Base-by-base conservation (phyloP, 2,329 filamentous ascomycete genomes). In the Parastagonospora nodorum region DNA sequence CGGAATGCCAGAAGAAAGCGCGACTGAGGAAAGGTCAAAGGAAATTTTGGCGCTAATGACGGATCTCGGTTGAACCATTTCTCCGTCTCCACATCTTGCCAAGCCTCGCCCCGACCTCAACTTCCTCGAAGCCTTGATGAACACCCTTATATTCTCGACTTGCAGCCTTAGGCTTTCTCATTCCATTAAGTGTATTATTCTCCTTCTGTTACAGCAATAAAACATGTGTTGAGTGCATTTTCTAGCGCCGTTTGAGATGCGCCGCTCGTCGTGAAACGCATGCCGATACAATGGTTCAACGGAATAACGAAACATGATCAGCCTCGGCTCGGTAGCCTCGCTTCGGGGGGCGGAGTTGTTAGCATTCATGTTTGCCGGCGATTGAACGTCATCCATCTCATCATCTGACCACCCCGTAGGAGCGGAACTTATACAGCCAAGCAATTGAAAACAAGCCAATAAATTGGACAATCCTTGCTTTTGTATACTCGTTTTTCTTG, bases 231-330 rank as follows among this genome's bases (percentile, higher is more conserved):
- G 27, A 49, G 52, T 53, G 49, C 31, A 42, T 32, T 9, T 27
- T 15, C 36, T 42, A 14, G 42, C 28, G 27, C 32, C 19, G 32
- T 16, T 33, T 42, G 31, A 24, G 14, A 38, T 45, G 44, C 45
- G 48, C 32, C 31, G 30, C 19, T 24, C 5, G 36, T 48, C 19
- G 55, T 55, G 63, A 67, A 67, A 68, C 64, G 36, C 52, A 19
- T 39, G 19, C 37, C 37, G 37, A 12, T 19, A 39, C 37, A 27
- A 39, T 32, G 38, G 40, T 51, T 41, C 40, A 45, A 41, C 37
- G 46, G 14, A 45, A 32, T 53, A 49, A 45, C 60, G 58, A 69
- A 68, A 69, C 66, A 53, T 51, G 45, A 48, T 35, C 37, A 39
- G 52, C 56, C 49, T 59, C 60, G 56, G 16, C 24, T 32, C 9